Evolutionary conservation across 345 rosid genomes (phyloP).

Genomic region (Salix viminalis): DNA sequence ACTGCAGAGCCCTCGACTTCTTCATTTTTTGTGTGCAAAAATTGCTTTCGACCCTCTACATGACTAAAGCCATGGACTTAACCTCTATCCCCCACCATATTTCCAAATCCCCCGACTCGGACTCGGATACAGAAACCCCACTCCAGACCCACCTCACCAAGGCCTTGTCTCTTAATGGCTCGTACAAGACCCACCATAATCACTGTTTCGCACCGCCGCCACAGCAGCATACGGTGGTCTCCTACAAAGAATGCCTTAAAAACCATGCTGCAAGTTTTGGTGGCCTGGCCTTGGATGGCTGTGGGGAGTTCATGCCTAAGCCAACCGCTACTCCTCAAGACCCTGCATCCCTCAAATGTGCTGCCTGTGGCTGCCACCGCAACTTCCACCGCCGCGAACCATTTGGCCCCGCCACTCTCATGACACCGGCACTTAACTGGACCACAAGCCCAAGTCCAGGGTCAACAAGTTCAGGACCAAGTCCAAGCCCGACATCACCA

Average conservation of each 20-base stretch:
- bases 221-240: conserved; percentile 31
- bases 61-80: conserved; percentile 18
- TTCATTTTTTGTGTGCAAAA: background rate
- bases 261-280: conserved; percentile 78
- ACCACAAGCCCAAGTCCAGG: conserved; percentile 37
- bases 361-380: conserved; percentile 93
- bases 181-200: background rate
- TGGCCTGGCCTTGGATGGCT: conserved; percentile 75
- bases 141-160: conserved; percentile 21
- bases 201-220: conserved; percentile 2
- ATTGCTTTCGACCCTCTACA: background rate
- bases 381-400: conserved; percentile 80
- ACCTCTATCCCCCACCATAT: background rate
- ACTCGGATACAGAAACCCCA: conserved; percentile 21
- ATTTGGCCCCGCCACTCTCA: conserved; percentile 7
- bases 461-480: conserved; percentile 24
- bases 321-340: conserved; percentile 29
- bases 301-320: conserved; percentile 77
- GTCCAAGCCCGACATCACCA: conserved; percentile 33
- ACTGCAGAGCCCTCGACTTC: background rate
- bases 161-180: conserved; percentile 18
- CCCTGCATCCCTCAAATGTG: conserved; percentile 60
- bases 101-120: conserved; percentile 11
- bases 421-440: conserved; percentile 17
- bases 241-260: conserved; percentile 75